These are phyloP conservation scores for Phytopythium aichiense DNA, from an alignment of 352 stramenopile genomes.

Conservation along the genomic window DNA sequence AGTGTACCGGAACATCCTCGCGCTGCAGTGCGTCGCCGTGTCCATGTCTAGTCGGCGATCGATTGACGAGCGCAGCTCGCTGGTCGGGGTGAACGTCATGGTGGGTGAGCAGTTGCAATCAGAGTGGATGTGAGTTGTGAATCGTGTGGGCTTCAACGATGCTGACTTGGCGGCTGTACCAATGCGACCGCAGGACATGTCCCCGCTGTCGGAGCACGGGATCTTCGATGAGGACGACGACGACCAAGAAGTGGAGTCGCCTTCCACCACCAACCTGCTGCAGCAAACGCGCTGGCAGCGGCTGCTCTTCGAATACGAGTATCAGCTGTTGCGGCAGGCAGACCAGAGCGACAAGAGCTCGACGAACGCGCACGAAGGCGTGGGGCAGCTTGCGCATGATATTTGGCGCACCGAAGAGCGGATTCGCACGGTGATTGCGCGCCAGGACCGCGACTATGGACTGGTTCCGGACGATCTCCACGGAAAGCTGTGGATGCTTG, in stretches of 20 bases:
- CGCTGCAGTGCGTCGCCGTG: conserved; percentile 65
- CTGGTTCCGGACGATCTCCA: conserved; percentile 64
- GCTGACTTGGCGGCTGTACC: neutral
- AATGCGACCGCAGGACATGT: conserved; percentile 27
- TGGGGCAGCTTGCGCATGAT: conserved; percentile 64
- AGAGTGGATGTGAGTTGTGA: neutral
- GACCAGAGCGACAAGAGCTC: conserved; percentile 25
- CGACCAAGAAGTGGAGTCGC: conserved; percentile 36
- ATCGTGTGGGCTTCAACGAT: neutral
- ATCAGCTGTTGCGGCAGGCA: conserved; percentile 54
- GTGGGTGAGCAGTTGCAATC: conserved; percentile 5
- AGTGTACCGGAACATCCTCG: conserved; percentile 81
- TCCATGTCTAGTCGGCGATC: conserved; percentile 73
- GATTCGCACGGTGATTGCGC: conserved; percentile 63
- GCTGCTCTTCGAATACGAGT: conserved; percentile 62
- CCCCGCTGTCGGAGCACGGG: conserved; percentile 37
- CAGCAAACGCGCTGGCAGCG: conserved; percentile 60
- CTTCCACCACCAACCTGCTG: conserved; percentile 37
- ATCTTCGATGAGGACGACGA: conserved; percentile 40
- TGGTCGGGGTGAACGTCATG: conserved; percentile 23
- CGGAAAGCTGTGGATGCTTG: conserved; percentile 77
- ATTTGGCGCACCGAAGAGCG: conserved; percentile 82
- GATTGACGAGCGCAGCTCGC: conserved; percentile 74
- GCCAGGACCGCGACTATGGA: conserved; percentile 49
- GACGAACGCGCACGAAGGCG: conserved; percentile 32